Base-by-base conservation (phyloP, 2,329 filamentous ascomycete genomes). In the Rhynchosporium agropyri region DNA sequence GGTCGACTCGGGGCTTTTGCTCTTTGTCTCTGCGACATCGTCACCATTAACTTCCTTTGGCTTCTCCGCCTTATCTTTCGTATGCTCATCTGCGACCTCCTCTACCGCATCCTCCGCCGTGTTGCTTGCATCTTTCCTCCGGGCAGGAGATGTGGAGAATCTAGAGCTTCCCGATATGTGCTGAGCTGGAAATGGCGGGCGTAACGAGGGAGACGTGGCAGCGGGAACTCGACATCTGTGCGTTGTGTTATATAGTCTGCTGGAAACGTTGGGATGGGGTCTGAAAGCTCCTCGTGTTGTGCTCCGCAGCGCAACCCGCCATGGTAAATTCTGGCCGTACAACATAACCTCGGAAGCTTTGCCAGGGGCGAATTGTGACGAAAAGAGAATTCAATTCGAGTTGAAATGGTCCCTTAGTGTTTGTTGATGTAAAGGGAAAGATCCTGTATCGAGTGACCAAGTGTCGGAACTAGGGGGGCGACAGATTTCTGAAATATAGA, bases 161-260 rank as follows among this genome's bases (percentile, higher is more conserved):
- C 84, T 87, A 73, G 79, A 79, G 65, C 46, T 65, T 13, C 80
- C 71, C 53, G 68, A 65, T 65, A 63, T 62, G 38, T 67, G 50
- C 55, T 60, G 62, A 87, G 77, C 78, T 86, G 68, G 86, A 88
- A 62, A 82, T 88, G 63, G 82, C 81, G 55, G 83, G 83, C 67
- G 89, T 87, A 15, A 85, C 83, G 80, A 80, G 86, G 73, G 81
- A 83, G 74, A 81, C 90, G 77, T 75, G 89, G 72, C 75, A 87
- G 65, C 83, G 82, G 70, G 88, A 84, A 69, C 60, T 38, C 66
- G 67, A 28, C 62, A 62, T 40, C 64, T 58, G 54, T 67, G 63
- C 42, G 65, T 48, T 29, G 69, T 70, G 9, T 61, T 68, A 61
- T 70, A 70, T 36, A 70, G 50, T 67, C 71, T 72, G 28, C 63